Percentiles rank a stretch among this genome's conserved stretches.
Evolutionary conservation across 2,329 filamentous ascomycete species (phyloP).

Genomic region (Pleoardoris graminearum): DNA sequence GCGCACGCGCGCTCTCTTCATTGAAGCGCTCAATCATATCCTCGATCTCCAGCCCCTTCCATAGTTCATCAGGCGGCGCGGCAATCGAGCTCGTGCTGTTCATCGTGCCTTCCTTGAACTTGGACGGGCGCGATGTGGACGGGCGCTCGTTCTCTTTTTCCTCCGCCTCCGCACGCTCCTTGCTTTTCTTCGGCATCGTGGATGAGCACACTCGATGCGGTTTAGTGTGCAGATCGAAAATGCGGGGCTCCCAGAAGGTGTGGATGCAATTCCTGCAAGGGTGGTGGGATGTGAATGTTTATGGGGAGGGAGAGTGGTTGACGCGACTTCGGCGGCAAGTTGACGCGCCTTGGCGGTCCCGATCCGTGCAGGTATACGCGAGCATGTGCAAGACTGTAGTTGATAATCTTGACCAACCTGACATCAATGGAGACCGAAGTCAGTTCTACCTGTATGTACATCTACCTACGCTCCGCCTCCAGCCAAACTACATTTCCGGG

Average conservation of each 20-base stretch:
- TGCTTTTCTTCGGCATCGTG: constrained; percentile 7
- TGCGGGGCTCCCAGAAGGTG: background rate
- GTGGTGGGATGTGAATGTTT: background rate
- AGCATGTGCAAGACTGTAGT: background rate
- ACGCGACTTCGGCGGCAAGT: too few relatives aligned
- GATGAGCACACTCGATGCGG: background rate
- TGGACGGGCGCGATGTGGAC: constrained; percentile 26
- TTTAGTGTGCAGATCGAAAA: background rate
- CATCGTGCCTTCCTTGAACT: constrained; percentile 69
- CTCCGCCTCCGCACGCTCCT: background rate
- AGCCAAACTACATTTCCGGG: constrained; percentile 35
- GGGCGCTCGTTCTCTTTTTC: constrained; percentile 3
- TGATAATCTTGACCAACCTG: background rate
- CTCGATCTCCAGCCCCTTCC: constrained; percentile 90
- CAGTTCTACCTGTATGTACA: background rate
- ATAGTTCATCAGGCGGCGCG: constrained; percentile 49
- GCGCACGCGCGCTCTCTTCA: constrained; percentile 25
- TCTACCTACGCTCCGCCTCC: constrained; percentile 20
- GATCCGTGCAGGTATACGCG: background rate
- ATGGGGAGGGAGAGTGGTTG: background rate
- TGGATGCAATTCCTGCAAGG: background rate
- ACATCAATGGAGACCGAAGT: background rate
- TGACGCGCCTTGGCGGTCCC: background rate
- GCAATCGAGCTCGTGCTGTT: constrained; percentile 36
- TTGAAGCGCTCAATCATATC: constrained; percentile 93